Evolutionary conservation across 371 early-diverging fungal genomes (phyloP).

Genomic region (Syncephalastrum sp.): DNA sequence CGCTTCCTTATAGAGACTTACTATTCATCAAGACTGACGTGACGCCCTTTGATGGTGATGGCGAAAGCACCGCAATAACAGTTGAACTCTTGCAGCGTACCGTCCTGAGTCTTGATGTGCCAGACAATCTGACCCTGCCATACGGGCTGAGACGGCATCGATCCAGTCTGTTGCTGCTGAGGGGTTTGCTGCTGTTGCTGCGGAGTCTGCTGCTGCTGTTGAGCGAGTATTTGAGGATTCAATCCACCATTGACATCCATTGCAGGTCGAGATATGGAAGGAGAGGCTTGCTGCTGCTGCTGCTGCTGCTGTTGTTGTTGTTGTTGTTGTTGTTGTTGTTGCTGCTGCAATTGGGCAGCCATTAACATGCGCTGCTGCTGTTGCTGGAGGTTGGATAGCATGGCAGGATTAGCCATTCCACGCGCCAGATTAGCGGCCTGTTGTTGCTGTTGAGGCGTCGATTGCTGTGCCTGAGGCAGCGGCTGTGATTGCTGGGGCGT

Average conservation of each 20-base stretch:
- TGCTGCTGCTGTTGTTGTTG: constrained; percentile 10
- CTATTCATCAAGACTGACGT: constrained; percentile 51
- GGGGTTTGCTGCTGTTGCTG: constrained; percentile 31
- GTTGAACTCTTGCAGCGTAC: constrained; percentile 40
- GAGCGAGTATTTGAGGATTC: not conserved
- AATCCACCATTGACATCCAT: not conserved
- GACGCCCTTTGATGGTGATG: constrained; percentile 35
- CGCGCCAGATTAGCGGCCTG: constrained; percentile 11
- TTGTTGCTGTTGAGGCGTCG: constrained; percentile 18
- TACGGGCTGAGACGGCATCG: constrained; percentile 36
- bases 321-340: constrained; percentile 21
- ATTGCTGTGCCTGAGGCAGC: constrained; percentile 11
- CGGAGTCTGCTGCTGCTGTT: constrained; percentile 21
- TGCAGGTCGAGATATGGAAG: not conserved
- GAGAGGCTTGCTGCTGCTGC: constrained; percentile 12
- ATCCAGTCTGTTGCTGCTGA: constrained; percentile 25
- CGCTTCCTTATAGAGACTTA: constrained; percentile 26
- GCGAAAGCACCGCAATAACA: constrained; percentile 52
- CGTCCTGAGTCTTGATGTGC: constrained; percentile 45
- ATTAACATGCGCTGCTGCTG: constrained; percentile 18
- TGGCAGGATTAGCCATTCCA: constrained; percentile 7
- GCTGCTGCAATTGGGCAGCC: constrained; percentile 17
- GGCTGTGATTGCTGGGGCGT: constrained; percentile 10
- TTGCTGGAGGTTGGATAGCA: constrained; percentile 12
- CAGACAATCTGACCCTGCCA: constrained; percentile 63